A percentile compares a stretch with the other conserved stretches of the same genome.
phyloP scores from a whole-genome alignment of 139 green algal genomes.

The Trebouxia sp. region DNA sequence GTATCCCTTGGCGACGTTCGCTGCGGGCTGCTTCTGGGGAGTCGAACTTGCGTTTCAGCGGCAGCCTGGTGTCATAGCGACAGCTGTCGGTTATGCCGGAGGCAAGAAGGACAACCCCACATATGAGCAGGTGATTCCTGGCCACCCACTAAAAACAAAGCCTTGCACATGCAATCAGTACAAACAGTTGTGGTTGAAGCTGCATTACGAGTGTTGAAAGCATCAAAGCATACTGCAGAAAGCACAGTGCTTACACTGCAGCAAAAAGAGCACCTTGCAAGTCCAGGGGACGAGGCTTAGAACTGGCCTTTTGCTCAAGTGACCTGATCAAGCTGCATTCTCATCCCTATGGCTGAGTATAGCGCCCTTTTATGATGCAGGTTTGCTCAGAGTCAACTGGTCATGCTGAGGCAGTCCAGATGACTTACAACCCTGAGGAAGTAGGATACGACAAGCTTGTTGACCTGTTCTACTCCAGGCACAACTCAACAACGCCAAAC shows the following conservation, averaged over 20 bases:
- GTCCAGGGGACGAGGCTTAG: too few relatives aligned
- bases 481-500: conserved; percentile 82
- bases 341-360: too few relatives aligned
- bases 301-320: too few relatives aligned
- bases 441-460: conserved; percentile 67
- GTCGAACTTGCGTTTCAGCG: conserved; percentile 60
- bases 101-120: conserved; percentile 41
- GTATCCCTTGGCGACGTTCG: conserved; percentile 11
- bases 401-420: conserved; percentile 81
- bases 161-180: too few relatives aligned
- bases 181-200: too few relatives aligned
- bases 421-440: conserved; percentile 64
- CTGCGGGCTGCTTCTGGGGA: conserved; percentile 60
- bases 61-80: conserved; percentile 72
- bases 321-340: too few relatives aligned
- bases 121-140: conserved; percentile 48
- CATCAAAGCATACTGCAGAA: too few relatives aligned
- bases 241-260: too few relatives aligned
- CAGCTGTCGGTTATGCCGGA: conserved; percentile 67
- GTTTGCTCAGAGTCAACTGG: conserved; percentile 66
- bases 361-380: too few relatives aligned
- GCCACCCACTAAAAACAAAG: too few relatives aligned
- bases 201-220: too few relatives aligned
- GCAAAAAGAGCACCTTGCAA: too few relatives aligned
- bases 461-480: conserved; percentile 68